These are phyloP conservation scores for Penicillium malachiteum DNA, from an alignment of 495 filamentous ascomycete genomes.

Conservation along the genomic window DNA sequence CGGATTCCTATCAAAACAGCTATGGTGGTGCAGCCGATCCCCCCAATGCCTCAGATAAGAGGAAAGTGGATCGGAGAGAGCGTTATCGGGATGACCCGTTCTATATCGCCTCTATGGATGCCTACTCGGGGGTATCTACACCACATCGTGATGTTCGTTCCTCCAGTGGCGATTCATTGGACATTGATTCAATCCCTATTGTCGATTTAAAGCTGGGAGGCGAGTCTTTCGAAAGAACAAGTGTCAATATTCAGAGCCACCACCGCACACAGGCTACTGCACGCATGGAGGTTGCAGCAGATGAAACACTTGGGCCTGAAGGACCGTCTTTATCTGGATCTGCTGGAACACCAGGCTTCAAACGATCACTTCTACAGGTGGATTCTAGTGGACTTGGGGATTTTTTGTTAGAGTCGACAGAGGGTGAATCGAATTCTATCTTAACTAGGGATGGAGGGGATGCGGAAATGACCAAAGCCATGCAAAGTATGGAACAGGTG, in stretches of 20 bases:
- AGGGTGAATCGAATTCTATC: slow-evolving; percentile 5
- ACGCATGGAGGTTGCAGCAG: slow-evolving; percentile 59
- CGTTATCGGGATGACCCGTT: slow-evolving; percentile 92
- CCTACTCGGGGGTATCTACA: slow-evolving; percentile 55
- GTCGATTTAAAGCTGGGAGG: slow-evolving; percentile 80
- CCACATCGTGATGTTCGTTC: slow-evolving; percentile 70
- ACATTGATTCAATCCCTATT: slow-evolving; percentile 92
- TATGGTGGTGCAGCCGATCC: slow-evolving; percentile 60
- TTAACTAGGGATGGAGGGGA: slow-evolving; percentile 53
- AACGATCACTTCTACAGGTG: slow-evolving; percentile 69
- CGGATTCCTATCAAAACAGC: slow-evolving; percentile 57
- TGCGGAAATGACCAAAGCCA: slow-evolving; percentile 77
- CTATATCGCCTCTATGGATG: slow-evolving; percentile 68
- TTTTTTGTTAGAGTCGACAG: slow-evolving; percentile 56
- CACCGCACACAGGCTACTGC: slow-evolving; percentile 31
- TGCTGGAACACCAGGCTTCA: slow-evolving; percentile 34
- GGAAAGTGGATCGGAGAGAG: slow-evolving; percentile 68
- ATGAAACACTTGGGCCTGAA: slow-evolving; percentile 50
- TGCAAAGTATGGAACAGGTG: slow-evolving; percentile 81
- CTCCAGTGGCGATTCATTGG: slow-evolving; percentile 70
- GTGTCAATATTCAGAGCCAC: slow-evolving; percentile 18
- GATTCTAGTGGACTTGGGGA: slow-evolving; percentile 76
- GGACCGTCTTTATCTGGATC: slow-evolving; percentile 8
- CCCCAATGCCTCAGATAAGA: slow-evolving; percentile 58
- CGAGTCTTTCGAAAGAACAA: slow-evolving; percentile 8